phyloP scores from a whole-genome alignment of 2,329 filamentous ascomycete genomes.

The Ophiostoma montium region DNA sequence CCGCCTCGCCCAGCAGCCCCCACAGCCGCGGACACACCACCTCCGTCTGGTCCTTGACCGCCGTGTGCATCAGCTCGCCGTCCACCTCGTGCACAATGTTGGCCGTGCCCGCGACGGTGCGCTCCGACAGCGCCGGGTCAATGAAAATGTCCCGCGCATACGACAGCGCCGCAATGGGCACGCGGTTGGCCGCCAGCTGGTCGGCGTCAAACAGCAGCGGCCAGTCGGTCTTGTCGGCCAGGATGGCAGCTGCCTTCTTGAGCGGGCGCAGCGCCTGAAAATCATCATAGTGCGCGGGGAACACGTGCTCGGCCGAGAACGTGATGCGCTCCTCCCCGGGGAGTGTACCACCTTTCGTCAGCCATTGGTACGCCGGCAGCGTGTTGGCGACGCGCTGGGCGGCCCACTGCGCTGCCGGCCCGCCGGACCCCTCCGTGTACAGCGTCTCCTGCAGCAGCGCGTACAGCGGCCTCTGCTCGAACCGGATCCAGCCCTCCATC shows the following conservation, averaged over 20 bases:
- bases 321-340: not conserved
- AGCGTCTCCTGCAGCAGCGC: conserved; percentile 15
- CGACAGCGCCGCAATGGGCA: conserved; percentile 9
- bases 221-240: conserved; percentile 8
- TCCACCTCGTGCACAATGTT: not conserved
- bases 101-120: not conserved
- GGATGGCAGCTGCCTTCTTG: conserved; percentile 2
- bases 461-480: conserved; percentile 15
- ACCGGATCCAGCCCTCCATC: conserved; percentile 10
- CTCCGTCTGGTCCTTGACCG: conserved; percentile 7
- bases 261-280: conserved; percentile 10
- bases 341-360: not conserved
- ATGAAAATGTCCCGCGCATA: conserved; percentile 12
- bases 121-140: conserved; percentile 2
- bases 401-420: conserved; percentile 9
- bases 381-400: conserved; percentile 6
- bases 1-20: not conserved
- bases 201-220: conserved; percentile 6
- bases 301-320: conserved; percentile 16
- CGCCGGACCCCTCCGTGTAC: conserved; percentile 7
- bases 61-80: conserved; percentile 8
- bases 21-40: conserved; percentile 1
- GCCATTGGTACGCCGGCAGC: conserved; percentile 10
- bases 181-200: conserved; percentile 8
- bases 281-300: conserved; percentile 13